A percentile compares a stretch with the other conserved stretches of the same genome.
Conservation (phyloP, 768 basidiomycete genomes). For the Collybia sordida region DNA sequence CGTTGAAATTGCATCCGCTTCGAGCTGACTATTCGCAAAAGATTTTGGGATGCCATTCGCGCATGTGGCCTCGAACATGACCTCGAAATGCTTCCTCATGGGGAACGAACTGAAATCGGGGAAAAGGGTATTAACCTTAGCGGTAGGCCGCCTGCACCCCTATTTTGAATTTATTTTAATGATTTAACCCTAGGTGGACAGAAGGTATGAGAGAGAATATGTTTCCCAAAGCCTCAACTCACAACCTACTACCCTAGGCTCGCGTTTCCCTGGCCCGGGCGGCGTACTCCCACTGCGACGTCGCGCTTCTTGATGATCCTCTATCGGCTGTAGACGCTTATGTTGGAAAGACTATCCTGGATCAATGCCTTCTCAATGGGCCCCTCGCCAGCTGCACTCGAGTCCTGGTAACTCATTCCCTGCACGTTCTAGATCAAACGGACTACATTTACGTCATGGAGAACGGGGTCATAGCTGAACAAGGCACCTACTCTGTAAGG, state of each 20-base stretch:
- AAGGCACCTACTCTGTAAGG: slow-evolving; percentile 57
- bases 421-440: slow-evolving; percentile 56
- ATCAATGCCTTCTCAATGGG: slow-evolving; percentile 56
- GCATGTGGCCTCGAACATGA: slow-evolving; percentile 75
- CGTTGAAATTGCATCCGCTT: not conserved
- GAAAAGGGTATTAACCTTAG: slow-evolving; percentile 76
- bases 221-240: slow-evolving; percentile 12
- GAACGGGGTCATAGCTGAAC: slow-evolving; percentile 55
- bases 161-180: not conserved
- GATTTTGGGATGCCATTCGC: slow-evolving; percentile 54
- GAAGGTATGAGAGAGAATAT: slow-evolving; percentile 39
- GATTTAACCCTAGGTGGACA: slow-evolving; percentile 28
- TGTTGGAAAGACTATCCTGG: slow-evolving; percentile 65
- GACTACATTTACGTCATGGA: slow-evolving; percentile 70
- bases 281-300: slow-evolving; percentile 69
- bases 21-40: slow-evolving; percentile 14
- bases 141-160: slow-evolving; percentile 31
- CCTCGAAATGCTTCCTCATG: slow-evolving; percentile 67
- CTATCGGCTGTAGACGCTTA: slow-evolving; percentile 78
- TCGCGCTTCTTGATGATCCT: slow-evolving; percentile 82
- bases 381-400: slow-evolving; percentile 55
- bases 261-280: slow-evolving; percentile 78
- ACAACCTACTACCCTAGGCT: slow-evolving; percentile 39
- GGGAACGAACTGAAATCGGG: slow-evolving; percentile 70
- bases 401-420: slow-evolving; percentile 60